phyloP scores from a whole-genome alignment of 176 grass and related monocot genomes.

The Poa pratensis region DNA sequence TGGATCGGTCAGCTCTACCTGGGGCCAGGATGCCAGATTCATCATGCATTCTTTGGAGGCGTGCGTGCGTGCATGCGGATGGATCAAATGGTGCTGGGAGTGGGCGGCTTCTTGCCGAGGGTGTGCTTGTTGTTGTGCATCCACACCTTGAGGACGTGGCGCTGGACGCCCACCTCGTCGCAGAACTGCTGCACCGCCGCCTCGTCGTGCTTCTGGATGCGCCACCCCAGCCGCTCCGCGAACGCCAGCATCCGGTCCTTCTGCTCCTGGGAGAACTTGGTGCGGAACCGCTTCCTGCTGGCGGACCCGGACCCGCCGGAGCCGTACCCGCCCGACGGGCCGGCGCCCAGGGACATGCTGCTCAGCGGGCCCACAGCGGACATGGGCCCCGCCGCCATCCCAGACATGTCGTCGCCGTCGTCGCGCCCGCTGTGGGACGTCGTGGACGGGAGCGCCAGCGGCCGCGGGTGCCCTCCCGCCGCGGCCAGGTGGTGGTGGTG shows the following conservation, averaged over 20 bases:
- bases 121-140: conserved; percentile 99
- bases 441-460: conserved; percentile 62
- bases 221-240: conserved; percentile 86
- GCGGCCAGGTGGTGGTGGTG: conserved; percentile 45
- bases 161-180: conserved; percentile 74
- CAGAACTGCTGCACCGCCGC: conserved; percentile 89
- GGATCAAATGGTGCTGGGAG: conserved; percentile 4
- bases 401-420: conserved; percentile 54
- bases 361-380: conserved; percentile 39
- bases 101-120: conserved; percentile 78
- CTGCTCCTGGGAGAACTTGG: conserved; percentile 96
- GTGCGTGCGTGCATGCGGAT: conserved; percentile 7
- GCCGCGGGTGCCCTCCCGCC: conserved; percentile 27
- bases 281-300: conserved; percentile 87
- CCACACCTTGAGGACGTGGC: conserved; percentile 97
- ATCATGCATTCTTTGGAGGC: not conserved
- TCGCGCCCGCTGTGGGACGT: conserved; percentile 53
- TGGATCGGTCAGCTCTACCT: not conserved
- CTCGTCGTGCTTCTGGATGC: conserved; percentile 97
- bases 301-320: conserved; percentile 57
- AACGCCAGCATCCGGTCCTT: conserved; percentile 92
- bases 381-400: conserved; percentile 46
- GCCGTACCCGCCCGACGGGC: conserved; percentile 49
- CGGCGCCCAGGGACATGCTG: conserved; percentile 45
- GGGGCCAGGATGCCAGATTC: not conserved